These are phyloP conservation scores for Luvunga scandens DNA, from an alignment of 345 rosid genomes.

Conservation along the genomic window DNA sequence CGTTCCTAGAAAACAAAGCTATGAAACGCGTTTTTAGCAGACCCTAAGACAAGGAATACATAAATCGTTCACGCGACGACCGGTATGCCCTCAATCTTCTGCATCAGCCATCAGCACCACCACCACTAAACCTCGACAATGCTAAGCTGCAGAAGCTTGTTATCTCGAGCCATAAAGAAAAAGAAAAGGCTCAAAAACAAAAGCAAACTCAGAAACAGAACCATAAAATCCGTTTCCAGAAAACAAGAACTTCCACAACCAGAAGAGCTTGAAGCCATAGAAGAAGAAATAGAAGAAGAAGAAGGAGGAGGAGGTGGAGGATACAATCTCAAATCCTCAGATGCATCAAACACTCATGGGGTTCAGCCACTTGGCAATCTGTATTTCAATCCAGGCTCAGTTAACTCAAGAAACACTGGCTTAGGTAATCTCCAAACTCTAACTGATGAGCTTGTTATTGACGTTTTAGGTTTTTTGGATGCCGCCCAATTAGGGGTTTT, in stretches of 20 bases:
- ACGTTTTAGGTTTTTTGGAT: conserved; percentile 63
- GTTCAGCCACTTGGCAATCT: conserved; percentile 93
- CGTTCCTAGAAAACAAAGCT: not conserved
- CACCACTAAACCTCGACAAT: conserved; percentile 19
- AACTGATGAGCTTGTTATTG: conserved; percentile 80
- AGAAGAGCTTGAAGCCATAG: conserved; percentile 26
- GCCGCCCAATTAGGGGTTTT: conserved; percentile 61
- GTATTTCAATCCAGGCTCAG: conserved; percentile 45
- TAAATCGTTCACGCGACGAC: not conserved
- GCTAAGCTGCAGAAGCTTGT: conserved; percentile 33
- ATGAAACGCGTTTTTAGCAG: not conserved
- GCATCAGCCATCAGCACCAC: not conserved
- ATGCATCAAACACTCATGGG: conserved; percentile 54
- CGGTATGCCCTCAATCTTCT: not conserved
- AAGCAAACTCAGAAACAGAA: conserved; percentile 22
- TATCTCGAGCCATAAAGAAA: conserved; percentile 27
- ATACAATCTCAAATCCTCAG: conserved; percentile 57
- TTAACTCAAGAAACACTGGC: conserved; percentile 75
- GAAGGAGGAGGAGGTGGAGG: conserved; percentile 45
- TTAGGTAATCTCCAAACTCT: conserved; percentile 69
- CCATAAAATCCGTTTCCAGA: not conserved
- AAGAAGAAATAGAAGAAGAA: conserved; percentile 31
- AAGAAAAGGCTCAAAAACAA: conserved; percentile 18
- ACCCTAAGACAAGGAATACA: not conserved
- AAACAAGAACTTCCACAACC: conserved; percentile 16